Percentiles rank a stretch among this genome's conserved stretches.
Evolutionary conservation across 768 basidiomycete species (phyloP).

Genomic region (Chalciporus sphaerocephalus): DNA sequence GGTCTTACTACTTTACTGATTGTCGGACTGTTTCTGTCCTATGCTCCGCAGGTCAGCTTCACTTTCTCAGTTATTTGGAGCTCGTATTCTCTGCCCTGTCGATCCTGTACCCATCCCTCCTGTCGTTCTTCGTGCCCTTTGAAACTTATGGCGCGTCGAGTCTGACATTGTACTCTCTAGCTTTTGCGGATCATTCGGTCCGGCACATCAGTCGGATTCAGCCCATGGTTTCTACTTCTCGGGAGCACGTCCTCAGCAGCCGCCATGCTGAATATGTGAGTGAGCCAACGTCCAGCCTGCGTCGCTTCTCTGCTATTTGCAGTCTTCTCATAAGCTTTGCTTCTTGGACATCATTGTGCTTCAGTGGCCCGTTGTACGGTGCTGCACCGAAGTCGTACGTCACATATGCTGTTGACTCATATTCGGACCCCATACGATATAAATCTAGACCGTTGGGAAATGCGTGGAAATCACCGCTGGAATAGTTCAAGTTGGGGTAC

Average conservation of each 20-base stretch:
- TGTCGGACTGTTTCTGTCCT: slow-evolving; percentile 76
- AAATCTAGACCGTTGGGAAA: slow-evolving; percentile 51
- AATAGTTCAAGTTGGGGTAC: slow-evolving; percentile 72
- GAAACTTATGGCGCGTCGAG: too few relatives aligned
- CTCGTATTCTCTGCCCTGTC: not conserved
- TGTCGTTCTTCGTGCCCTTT: too few relatives aligned
- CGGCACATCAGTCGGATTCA: slow-evolving; percentile 83
- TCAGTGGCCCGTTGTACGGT: slow-evolving; percentile 78
- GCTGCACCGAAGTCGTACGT: slow-evolving; percentile 75
- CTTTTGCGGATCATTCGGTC: slow-evolving; percentile 76
- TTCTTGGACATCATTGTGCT: slow-evolving; percentile 61
- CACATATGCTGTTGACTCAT: not conserved
- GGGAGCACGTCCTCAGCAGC: slow-evolving; percentile 83
- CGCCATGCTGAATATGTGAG: slow-evolving; percentile 80
- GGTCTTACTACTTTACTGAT: slow-evolving; percentile 62
- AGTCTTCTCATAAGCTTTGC: not conserved
- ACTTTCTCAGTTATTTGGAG: not conserved
- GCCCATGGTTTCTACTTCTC: slow-evolving; percentile 85
- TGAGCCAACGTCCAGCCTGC: not conserved
- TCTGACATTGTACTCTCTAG: too few relatives aligned
- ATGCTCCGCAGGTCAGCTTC: slow-evolving; percentile 67
- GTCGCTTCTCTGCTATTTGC: not conserved
- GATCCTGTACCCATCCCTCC: too few relatives aligned
- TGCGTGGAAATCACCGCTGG: slow-evolving; percentile 83
- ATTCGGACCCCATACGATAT: slow-evolving; percentile 1